A percentile compares a stretch with the other conserved stretches of the same genome.
These are phyloP conservation scores for Euptelea pleiosperma DNA, from an alignment of 164 flowering plant genomes.

Conservation along the genomic window DNA sequence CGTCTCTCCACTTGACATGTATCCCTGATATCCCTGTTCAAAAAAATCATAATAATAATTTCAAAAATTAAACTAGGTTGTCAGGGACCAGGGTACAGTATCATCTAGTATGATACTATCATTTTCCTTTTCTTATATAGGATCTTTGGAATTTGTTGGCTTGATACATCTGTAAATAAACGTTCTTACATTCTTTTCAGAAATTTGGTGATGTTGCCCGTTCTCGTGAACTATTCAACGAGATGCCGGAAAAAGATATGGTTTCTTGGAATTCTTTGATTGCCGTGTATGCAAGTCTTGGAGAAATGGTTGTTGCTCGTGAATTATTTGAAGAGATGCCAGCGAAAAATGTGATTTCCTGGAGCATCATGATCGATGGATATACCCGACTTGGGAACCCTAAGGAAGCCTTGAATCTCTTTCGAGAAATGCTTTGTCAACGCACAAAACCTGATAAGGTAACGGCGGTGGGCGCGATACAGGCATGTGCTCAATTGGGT, in stretches of 20 bases:
- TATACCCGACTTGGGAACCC: constrained; percentile 27
- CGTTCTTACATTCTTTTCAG: constrained; percentile 14
- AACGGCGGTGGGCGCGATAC: constrained; percentile 23
- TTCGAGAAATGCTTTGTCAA: constrained; percentile 32
- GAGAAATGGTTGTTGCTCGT: constrained; percentile 33
- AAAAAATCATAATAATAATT: no score
- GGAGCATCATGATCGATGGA: constrained; percentile 44
- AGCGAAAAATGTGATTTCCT: constrained; percentile 29
- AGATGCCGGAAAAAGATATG: constrained; percentile 32
- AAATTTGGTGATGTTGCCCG: constrained; percentile 23
- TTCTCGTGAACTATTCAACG: constrained; percentile 31
- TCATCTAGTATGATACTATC: no score
- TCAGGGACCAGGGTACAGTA: no score
- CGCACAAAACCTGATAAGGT: constrained; percentile 30
- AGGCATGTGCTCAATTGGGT: constrained; percentile 38
- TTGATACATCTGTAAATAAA: no score
- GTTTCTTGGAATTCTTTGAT: constrained; percentile 44
- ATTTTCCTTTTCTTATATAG: no score
- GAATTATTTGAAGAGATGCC: constrained; percentile 33
- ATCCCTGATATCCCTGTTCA: no score
- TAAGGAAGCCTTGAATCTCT: constrained; percentile 29
- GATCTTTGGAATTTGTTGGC: no score
- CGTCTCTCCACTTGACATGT: no score
- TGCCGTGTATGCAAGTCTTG: constrained; percentile 24
- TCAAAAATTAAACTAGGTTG: no score